phyloP scores from a whole-genome alignment of 768 basidiomycete genomes.

The Panus rudis region DNA sequence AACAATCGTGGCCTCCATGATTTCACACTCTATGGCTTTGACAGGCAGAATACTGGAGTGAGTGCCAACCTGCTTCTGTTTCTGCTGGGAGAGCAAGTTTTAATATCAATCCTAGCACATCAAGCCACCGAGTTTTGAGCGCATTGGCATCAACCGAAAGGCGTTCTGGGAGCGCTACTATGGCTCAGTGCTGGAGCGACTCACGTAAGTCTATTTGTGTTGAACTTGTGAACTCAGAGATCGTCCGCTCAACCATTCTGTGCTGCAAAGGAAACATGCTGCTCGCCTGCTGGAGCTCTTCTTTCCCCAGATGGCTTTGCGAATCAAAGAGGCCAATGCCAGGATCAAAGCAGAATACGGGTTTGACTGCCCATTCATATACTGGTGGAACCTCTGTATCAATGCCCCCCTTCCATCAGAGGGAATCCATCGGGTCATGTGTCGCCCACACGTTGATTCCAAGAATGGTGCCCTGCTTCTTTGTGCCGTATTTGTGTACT shows the following conservation, averaged over 20 bases:
- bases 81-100: not conserved
- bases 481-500: constrained; percentile 23
- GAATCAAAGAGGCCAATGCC: not conserved
- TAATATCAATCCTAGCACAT: not conserved
- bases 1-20: not conserved
- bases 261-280: not conserved
- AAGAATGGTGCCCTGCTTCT: constrained; percentile 25
- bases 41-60: not conserved
- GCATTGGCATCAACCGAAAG: not conserved
- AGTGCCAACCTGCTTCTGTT: not conserved
- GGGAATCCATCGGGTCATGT: constrained; percentile 13
- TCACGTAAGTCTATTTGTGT: not conserved
- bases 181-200: not conserved
- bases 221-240: not conserved
- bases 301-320: not conserved
- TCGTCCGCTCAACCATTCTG: not conserved
- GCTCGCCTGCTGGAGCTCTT: not conserved
- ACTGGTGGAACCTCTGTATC: constrained; percentile 25
- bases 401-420: constrained; percentile 12
- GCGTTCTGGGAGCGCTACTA: not conserved
- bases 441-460: constrained; percentile 21
- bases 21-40: not conserved
- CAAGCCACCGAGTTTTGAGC: not conserved
- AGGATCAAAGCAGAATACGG: not conserved
- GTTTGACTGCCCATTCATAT: not conserved